phyloP scores from a whole-genome alignment of 164 flowering plant genomes.

The Echeveria elegans region DNA sequence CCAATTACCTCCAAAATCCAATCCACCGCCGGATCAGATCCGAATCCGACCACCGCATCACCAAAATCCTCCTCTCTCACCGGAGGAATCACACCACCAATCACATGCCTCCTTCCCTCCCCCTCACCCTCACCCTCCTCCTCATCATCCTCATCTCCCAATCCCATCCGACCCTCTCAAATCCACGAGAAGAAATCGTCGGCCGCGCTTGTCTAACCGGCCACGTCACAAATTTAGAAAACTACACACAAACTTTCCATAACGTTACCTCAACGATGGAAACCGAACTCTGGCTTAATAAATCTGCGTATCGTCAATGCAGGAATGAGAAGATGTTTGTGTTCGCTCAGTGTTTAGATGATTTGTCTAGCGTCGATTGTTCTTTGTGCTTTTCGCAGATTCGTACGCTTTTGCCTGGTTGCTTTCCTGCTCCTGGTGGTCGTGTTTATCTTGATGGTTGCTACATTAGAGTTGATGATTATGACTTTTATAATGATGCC shows the following conservation, averaged over 20 bases:
- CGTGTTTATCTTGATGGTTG: constrained; percentile 9
- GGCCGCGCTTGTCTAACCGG: constrained; percentile 1
- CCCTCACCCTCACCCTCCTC: not conserved
- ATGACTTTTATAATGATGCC: not conserved
- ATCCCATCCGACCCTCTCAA: not conserved
- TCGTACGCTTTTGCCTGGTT: not conserved
- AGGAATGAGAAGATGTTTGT: constrained; percentile 1
- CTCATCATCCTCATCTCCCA: not conserved
- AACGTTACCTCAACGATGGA: not conserved
- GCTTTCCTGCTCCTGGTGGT: constrained; percentile 1
- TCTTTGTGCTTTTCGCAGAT: not conserved
- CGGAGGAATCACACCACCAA: not conserved
- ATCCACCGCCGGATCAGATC: too few relatives aligned
- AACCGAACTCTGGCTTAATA: constrained; percentile 1
- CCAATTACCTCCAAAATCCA: too few relatives aligned
- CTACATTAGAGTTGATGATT: not conserved
- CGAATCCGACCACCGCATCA: too few relatives aligned
- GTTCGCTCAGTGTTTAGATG: not conserved
- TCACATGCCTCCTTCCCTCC: not conserved
- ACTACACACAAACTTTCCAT: constrained; percentile 1
- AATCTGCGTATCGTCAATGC: constrained; percentile 4
- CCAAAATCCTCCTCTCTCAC: too few relatives aligned
- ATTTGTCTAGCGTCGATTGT: constrained; percentile 2
- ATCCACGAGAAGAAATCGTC: constrained; percentile 13
- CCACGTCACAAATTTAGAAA: not conserved